Evolutionary conservation across 495 filamentous ascomycete genomes (phyloP).

Genomic region (Mytilinidion resinicola): DNA sequence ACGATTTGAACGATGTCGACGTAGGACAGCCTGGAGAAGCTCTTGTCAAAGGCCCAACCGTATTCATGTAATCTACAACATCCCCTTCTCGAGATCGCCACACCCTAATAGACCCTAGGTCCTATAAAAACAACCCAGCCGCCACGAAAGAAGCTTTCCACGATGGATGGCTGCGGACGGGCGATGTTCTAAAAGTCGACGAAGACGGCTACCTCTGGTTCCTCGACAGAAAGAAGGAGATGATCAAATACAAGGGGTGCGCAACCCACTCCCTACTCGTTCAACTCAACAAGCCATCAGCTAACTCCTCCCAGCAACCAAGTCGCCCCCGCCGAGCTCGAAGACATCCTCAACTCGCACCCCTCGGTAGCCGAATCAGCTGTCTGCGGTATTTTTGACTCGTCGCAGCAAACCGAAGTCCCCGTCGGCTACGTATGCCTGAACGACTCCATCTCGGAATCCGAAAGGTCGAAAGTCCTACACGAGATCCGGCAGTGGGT

Average conservation of each 20-base stretch:
- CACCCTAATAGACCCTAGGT: no score
- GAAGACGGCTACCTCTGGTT: constrained; percentile 13
- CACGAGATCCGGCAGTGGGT: constrained; percentile 6
- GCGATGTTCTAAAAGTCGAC: constrained; percentile 12
- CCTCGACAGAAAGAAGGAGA: constrained; percentile 17
- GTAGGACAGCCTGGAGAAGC: constrained; percentile 10
- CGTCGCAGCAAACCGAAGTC: constrained; percentile 10
- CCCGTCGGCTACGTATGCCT: constrained; percentile 14
- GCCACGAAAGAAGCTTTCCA: constrained; percentile 14
- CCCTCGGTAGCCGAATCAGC: constrained; percentile 16
- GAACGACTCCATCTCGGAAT: neutral
- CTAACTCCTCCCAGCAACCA: neutral
- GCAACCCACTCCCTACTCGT: no score
- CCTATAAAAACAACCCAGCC: constrained; percentile 7
- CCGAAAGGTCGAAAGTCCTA: neutral
- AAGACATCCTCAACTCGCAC: constrained; percentile 16
- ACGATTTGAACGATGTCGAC: constrained; percentile 6
- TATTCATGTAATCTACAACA: neutral
- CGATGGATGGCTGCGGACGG: constrained; percentile 17
- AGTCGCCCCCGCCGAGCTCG: constrained; percentile 19
- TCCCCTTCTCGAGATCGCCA: no score
- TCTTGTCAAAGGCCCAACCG: constrained; percentile 7
- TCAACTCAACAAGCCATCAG: no score
- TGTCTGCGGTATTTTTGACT: constrained; percentile 11
- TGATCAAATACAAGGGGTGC: constrained; percentile 22